These are phyloP conservation scores for Jatropha curcas DNA, from an alignment of 345 rosid genomes.

Conservation along the genomic window DNA sequence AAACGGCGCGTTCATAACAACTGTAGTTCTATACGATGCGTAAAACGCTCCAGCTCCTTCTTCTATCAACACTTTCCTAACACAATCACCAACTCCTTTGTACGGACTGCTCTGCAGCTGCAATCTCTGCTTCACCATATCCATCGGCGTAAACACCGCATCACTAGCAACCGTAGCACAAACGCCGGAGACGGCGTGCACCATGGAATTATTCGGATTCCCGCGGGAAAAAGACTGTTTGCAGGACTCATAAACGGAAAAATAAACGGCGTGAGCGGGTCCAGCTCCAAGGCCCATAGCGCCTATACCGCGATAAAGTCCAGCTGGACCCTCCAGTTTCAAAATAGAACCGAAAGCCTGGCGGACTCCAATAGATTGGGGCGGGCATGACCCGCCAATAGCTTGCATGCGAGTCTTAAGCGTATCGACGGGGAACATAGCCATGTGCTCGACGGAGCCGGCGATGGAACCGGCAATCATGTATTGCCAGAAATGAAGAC, in stretches of 20 bases:
- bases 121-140: slow-evolving; percentile 33
- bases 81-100: slow-evolving; percentile 28
- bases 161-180: slow-evolving; percentile 33
- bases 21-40: slow-evolving; percentile 29
- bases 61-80: slow-evolving; percentile 15
- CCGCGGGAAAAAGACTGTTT: slow-evolving; percentile 23
- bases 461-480: slow-evolving; percentile 32
- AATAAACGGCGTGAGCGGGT: slow-evolving; percentile 30
- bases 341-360: slow-evolving; percentile 19
- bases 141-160: slow-evolving; percentile 32
- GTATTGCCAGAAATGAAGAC: slow-evolving; percentile 31
- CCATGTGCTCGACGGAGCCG: slow-evolving; percentile 28
- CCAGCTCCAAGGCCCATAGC: slow-evolving; percentile 37
- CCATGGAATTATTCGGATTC: slow-evolving; percentile 14
- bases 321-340: slow-evolving; percentile 23
- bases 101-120: slow-evolving; percentile 27
- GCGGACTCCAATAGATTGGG: slow-evolving; percentile 2
- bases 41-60: slow-evolving; percentile 28
- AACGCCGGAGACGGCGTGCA: slow-evolving; percentile 26
- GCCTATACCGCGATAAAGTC: slow-evolving; percentile 25
- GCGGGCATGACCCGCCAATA: slow-evolving; percentile 6
- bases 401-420: slow-evolving; percentile 34
- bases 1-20: slow-evolving; percentile 33
- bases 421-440: slow-evolving; percentile 34
- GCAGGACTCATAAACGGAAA: slow-evolving; percentile 27